These are phyloP conservation scores for Agrocybe chaxingu DNA, from an alignment of 768 basidiomycete genomes.

Conservation along the genomic window DNA sequence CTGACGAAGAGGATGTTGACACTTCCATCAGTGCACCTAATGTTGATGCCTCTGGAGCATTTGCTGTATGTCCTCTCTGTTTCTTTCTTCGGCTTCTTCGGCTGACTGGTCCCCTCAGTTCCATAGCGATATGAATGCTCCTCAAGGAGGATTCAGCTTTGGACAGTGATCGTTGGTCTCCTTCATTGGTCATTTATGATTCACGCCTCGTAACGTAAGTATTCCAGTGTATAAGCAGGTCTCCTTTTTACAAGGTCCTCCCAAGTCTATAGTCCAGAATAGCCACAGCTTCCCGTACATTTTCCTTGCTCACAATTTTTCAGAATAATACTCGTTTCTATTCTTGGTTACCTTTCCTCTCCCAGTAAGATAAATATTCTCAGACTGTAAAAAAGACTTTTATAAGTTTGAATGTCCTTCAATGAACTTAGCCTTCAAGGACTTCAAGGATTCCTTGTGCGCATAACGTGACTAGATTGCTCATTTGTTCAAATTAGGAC, in stretches of 20 bases:
- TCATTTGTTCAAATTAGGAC: too few species aligned
- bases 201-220: conserved; percentile 15
- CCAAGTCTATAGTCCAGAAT: neutral
- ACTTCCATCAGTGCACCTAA: conserved; percentile 75
- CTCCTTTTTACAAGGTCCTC: neutral
- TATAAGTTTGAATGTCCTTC: too few species aligned
- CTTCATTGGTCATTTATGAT: conserved; percentile 14
- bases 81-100: conserved; percentile 7
- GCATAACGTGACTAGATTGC: too few species aligned
- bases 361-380: neutral
- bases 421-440: too few species aligned
- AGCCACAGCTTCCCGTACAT: too few species aligned
- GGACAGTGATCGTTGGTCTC: conserved; percentile 47
- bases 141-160: conserved; percentile 96
- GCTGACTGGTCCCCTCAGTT: conserved; percentile 44
- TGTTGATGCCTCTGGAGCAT: conserved; percentile 70
- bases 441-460: too few species aligned
- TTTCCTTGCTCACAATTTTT: neutral
- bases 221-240: conserved; percentile 1
- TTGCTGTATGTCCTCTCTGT: conserved; percentile 52
- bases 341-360: conserved; percentile 17
- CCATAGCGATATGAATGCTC: conserved; percentile 81
- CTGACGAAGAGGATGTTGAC: conserved; percentile 93
- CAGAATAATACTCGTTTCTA: conserved; percentile 16
- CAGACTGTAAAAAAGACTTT: too few species aligned